Base-by-base conservation (phyloP, 257 asterid species). In the Nicotiana knightiana region DNA sequence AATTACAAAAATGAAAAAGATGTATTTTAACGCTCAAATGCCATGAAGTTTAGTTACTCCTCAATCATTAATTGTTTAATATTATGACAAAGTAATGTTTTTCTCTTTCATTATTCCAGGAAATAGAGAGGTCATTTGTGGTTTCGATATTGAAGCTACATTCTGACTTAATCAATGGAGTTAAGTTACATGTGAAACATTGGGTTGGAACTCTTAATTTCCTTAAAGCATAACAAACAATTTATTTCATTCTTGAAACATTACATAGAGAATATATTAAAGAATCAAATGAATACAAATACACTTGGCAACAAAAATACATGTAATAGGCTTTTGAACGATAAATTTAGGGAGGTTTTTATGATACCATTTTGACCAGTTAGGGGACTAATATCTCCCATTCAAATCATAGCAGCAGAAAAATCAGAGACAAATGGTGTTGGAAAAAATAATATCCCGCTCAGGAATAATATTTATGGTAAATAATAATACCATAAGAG, bases 291-390 rank as follows among this genome's bases (percentile, higher is more conserved):
- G 1, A 62, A n/a, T 3, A 21, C 18, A 43, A 21, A 67, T 18
- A 18, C 5, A 67, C 9, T 37, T 18, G 4, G 51, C 13, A 67
- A 67, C 6, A 5, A 35, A 13, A 5, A 55, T 18, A 58, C 6
- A 18, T 5, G 64, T 18, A 18, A 58, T 58, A 58, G 4, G 28
- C 64, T 58, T 58, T 18, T 18, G 4, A 58, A 6, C 9, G 3
- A 53, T 54, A 78, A 87, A 79, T 82, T 87, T 61, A 84, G 32
- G 48, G 24, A 21, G 24, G 0, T 21, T 21, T 21, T 21, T 21
- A 21, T 21, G 24, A 21, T 21, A 21, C 24, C 24, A 21, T 21
- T 21, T 21, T 21, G 24, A 21, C 24, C 24, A 21, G 24, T 21
- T 21, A 21, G 24, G 24, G 24, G n/a, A n/a, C n/a, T n/a, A 21